These are phyloP conservation scores for Solanum lycopersicoides DNA, from an alignment of 257 asterid genomes.

Conservation along the genomic window DNA sequence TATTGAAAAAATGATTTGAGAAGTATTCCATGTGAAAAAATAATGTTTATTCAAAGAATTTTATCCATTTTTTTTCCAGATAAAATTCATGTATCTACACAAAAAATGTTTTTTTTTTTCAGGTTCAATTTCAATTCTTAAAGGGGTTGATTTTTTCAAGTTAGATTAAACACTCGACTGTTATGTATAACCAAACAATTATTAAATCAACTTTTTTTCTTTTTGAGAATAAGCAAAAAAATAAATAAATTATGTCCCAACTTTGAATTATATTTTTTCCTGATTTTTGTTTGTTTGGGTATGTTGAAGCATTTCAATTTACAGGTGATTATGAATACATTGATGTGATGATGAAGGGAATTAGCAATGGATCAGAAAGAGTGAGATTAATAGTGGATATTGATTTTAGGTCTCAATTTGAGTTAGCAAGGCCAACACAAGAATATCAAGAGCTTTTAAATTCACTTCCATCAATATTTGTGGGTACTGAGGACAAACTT, in stretches of 20 bases:
- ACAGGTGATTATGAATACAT: conserved; percentile 43
- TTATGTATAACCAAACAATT: background rate
- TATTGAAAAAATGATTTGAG: background rate
- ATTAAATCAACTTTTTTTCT: too few species aligned
- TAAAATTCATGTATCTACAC: background rate
- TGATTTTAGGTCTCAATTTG: conserved; percentile 47
- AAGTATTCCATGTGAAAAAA: background rate
- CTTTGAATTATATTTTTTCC: background rate
- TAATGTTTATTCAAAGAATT: background rate
- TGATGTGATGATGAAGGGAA: conserved; percentile 36
- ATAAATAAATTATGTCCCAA: too few species aligned
- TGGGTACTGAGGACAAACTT: conserved; percentile 41
- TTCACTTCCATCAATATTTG: conserved; percentile 45
- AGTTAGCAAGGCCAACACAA: conserved; percentile 39
- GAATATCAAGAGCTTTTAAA: conserved; percentile 29
- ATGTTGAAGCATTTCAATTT: conserved; percentile 16
- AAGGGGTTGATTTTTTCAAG: background rate
- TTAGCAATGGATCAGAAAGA: conserved; percentile 3
- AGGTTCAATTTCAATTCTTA: background rate
- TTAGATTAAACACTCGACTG: background rate
- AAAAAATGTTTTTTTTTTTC: background rate
- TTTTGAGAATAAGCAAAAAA: background rate
- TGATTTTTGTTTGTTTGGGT: background rate
- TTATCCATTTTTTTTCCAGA: background rate
- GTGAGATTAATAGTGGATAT: conserved; percentile 41